Percentiles rank a stretch among this genome's conserved stretches.
phyloP scores from a whole-genome alignment of 257 asterid species.

The Nemophila menziesii region DNA sequence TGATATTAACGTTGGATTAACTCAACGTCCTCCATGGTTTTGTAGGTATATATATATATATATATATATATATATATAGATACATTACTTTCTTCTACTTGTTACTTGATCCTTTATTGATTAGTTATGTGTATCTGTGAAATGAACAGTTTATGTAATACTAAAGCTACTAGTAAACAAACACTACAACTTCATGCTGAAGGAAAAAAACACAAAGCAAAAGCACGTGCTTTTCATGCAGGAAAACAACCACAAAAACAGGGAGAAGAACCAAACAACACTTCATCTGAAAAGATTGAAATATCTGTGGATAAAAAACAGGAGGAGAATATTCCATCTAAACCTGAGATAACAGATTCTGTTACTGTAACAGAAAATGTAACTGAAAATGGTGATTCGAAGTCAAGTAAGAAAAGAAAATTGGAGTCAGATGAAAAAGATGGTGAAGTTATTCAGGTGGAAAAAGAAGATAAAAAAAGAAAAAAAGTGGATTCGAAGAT shows the following conservation, averaged over 20 bases:
- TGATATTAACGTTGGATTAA: constrained; percentile 74
- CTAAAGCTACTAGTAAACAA: constrained; percentile 86
- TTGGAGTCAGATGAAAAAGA: constrained; percentile 35
- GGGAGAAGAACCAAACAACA: constrained; percentile 23
- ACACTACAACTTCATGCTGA: constrained; percentile 88
- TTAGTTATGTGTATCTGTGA: constrained; percentile 9
- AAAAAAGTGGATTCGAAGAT: constrained; percentile 25
- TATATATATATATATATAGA: neutral
- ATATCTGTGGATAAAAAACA: constrained; percentile 26
- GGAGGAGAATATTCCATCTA: constrained; percentile 26
- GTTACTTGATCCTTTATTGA: neutral
- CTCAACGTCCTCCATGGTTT: constrained; percentile 84
- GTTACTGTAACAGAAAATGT: constrained; percentile 24
- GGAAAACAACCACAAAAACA: constrained; percentile 44
- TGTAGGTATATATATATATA: constrained; percentile 46
- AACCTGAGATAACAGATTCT: constrained; percentile 16
- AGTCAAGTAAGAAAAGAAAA: constrained; percentile 54
- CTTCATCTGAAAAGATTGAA: constrained; percentile 19
- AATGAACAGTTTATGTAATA: constrained; percentile 75
- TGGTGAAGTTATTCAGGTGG: constrained; percentile 35
- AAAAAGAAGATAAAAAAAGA: constrained; percentile 21
- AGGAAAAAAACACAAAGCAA: constrained; percentile 86
- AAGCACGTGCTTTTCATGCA: constrained; percentile 77
- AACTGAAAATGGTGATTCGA: constrained; percentile 24
- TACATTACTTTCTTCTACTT: constrained; percentile 3